Base-by-base conservation (phyloP, 2,329 filamentous ascomycete species). In the Exserohilum rostratum region DNA sequence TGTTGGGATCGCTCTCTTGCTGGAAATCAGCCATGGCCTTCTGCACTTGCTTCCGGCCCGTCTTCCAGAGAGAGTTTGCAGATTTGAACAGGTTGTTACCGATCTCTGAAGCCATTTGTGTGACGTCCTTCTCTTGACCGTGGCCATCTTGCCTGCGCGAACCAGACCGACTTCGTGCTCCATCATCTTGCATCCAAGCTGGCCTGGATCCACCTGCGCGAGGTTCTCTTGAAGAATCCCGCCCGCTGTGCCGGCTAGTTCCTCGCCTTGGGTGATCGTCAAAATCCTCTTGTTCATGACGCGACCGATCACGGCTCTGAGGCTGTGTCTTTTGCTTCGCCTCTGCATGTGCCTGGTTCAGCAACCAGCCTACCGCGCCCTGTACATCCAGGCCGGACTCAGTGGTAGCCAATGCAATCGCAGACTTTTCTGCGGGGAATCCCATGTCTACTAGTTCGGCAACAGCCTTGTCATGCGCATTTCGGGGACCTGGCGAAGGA, bases 361-460 rank as follows among this genome's bases (percentile, higher is more conserved):
- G 78, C 9, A 99, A 82, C 87, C 89, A 96, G 35, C 93, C 88
- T 6, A 96, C 91, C 2, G 93, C 93, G 44, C 87, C 88, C 73
- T 96, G 91, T 9, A 96, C 86, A 70, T 97, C 89, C 1, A 87
- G 77, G 2, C 91, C 90, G 3, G 87, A 87, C 3, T 91, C 89
- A 29, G 90, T 96, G 67, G 91, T 89, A 10, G 87, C 86, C 35
- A 99, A 77, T 5, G 92, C 95, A 58, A 88, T 82, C 49, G 85
- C 84, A n/a, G 95, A 89, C 67, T 92, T 91, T 54, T 96, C 90
- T 0, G 87, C 83, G 0, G 91, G 87, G 66, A 99, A 99, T 0
- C 95, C 95, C 85, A 98, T 98, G 63, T 97, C 93, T 3, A 97
- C 87, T 22, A 99, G 79, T 72, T 98, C 91, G 9, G 90, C 91